phyloP scores from a whole-genome alignment of 768 basidiomycete species.

The Calocybe indica region DNA sequence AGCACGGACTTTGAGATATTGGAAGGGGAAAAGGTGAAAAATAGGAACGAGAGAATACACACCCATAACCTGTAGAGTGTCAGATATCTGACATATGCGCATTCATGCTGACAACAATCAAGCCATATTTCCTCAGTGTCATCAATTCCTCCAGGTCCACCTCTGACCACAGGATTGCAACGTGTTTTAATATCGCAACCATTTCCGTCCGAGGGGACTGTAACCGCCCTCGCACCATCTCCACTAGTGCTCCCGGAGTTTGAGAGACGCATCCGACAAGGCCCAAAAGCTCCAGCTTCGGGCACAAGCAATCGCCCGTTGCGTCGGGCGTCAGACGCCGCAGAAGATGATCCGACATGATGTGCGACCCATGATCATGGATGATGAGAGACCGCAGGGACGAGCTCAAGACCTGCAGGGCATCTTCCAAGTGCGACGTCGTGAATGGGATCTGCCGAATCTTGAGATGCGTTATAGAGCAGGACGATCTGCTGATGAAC shows the following conservation, averaged over 20 bases:
- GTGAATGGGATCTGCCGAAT: no score
- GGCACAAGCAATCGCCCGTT: background rate
- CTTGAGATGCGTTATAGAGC: background rate
- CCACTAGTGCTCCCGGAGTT: background rate
- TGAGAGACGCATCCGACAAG: constrained; percentile 3
- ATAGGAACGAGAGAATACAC: no score
- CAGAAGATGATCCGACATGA: background rate
- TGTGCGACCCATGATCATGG: background rate
- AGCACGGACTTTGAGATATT: no score
- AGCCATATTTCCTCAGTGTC: background rate
- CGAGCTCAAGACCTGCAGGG: background rate
- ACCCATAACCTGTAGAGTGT: no score
- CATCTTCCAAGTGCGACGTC: background rate
- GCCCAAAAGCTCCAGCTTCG: constrained; percentile 2
- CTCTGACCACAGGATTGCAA: background rate
- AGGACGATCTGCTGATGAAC: constrained; percentile 2
- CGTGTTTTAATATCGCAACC: background rate
- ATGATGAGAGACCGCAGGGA: constrained; percentile 2
- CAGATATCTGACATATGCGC: no score
- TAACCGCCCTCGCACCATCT: constrained; percentile 3
- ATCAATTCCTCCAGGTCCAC: background rate
- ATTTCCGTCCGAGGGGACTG: background rate
- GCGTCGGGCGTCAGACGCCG: background rate
- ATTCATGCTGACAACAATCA: background rate
- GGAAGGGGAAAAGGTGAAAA: no score